Evolutionary conservation across 1,284 basidiomycete genomes (phyloP), one percentile per base, ranked within the genome.

Genomic region (Veloporphyrellus conicus): DNA sequence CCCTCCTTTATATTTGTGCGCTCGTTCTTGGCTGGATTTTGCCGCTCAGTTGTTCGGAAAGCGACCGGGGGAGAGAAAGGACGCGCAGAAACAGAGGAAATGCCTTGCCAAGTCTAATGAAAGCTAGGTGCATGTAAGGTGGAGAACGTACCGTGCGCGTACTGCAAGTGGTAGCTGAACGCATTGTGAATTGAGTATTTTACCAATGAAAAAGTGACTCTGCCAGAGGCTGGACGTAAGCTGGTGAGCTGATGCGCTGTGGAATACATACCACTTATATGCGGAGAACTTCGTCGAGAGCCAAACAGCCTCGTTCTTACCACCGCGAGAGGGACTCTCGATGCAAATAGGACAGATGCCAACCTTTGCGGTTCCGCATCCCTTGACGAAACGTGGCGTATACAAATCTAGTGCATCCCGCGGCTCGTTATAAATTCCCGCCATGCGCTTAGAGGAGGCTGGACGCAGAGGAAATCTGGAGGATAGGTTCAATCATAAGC

Each of bases 281-380:
- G 86, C 87, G 19, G 82, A 86, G 58, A 85, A 82, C 59, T 90
- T 89, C 78, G 82, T 89, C 1, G 79, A 77, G 19, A 89, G 66
- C 85, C 88, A 89, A 27, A 83, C 56, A 31, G 73, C 71, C 56
- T 75, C 77, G 7, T 78, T 78, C 50, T 77, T 76, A 0, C 88
- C 87, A 1, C 87, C 86, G 11, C 86, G 74, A 34, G 68, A 69
- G 7, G 61, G 62, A 27, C 70, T 61, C 65, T 90, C 87, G 36
- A 79, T 66, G 59, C 89, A 91, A 36, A 90, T 77, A 0, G 88
- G 87, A 58, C 89, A 91, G 25, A 90, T 57, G 1, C 88, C 89
- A 1, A 82, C 75, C 68, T 91, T 90, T 11, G 78, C 73, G 0
- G 68, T 65, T 5, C 86, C 86, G 35, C 71, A 74, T 10, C 88